These are phyloP conservation scores for Hypholoma fasciculare DNA, from an alignment of 768 basidiomycete genomes.

Conservation along the genomic window DNA sequence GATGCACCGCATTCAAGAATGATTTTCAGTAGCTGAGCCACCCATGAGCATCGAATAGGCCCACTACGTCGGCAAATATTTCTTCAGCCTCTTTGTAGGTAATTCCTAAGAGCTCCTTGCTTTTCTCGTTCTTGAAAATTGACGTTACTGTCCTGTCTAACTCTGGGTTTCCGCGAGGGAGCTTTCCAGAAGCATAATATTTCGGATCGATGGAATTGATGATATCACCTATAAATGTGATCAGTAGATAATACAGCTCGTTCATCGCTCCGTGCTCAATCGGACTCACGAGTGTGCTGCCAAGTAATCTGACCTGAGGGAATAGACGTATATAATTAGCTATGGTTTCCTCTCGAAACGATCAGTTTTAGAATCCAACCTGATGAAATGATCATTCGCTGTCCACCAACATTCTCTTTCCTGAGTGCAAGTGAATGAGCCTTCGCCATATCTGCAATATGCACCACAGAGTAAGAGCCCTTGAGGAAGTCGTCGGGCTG, in stretches of 20 bases:
- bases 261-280: neutral
- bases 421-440: constrained; percentile 54
- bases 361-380: neutral
- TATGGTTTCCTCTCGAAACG: neutral
- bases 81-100: constrained; percentile 5
- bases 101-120: constrained; percentile 8
- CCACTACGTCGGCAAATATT: neutral
- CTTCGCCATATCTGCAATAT: constrained; percentile 50
- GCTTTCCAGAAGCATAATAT: constrained; percentile 4
- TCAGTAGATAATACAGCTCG: too few relatives aligned
- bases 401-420: constrained; percentile 46
- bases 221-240: neutral
- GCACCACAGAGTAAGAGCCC: constrained; percentile 30
- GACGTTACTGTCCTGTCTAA: neutral
- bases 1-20: too few relatives aligned
- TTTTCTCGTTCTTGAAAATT: constrained; percentile 6
- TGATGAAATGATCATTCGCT: constrained; percentile 37
- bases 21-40: constrained; percentile 4
- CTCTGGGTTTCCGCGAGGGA: constrained; percentile 10
- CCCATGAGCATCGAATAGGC: constrained; percentile 3
- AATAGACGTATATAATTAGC: neutral
- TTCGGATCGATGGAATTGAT: constrained; percentile 2
- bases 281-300: constrained; percentile 9
- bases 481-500: constrained; percentile 15
- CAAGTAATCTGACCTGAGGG: constrained; percentile 6